Percentiles rank a stretch among this genome's conserved stretches.
Conservation (phyloP, 2,329 filamentous ascomycete genomes). For the Curvularia sp. region DNA sequence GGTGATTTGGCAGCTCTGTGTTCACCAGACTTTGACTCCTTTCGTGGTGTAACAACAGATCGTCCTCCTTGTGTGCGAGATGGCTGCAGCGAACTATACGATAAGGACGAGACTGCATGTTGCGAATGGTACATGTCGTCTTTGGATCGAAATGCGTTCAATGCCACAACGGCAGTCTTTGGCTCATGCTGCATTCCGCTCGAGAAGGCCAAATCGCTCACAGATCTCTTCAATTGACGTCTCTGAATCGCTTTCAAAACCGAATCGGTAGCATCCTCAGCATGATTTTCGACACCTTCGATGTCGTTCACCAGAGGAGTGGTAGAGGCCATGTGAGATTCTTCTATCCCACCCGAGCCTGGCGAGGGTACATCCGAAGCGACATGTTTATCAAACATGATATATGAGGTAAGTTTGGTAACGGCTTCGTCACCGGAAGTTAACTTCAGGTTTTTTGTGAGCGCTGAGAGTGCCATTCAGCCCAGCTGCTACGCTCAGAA, state of each 20-base stretch:
- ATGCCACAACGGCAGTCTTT: not conserved
- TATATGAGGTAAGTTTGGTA: constrained; percentile 13
- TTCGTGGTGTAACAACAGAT: constrained; percentile 21
- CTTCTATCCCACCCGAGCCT: not conserved
- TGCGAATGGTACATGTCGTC: constrained; percentile 3
- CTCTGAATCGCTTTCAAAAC: not conserved
- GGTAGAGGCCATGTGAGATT: not conserved
- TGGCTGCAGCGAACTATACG: not conserved
- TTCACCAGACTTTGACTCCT: constrained; percentile 15
- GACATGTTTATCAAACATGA: constrained; percentile 3
- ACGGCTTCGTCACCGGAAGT: constrained; percentile 11
- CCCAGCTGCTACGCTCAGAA: not conserved
- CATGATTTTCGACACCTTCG: not conserved
- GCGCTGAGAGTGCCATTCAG: not conserved
- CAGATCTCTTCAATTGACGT: constrained; percentile 5
- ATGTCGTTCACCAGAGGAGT: not conserved
- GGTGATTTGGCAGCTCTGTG: constrained; percentile 17
- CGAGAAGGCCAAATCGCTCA: constrained; percentile 4
- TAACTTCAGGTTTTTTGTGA: not conserved
- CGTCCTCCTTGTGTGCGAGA: constrained; percentile 7
- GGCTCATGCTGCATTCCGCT: not conserved
- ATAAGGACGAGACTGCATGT: not conserved
- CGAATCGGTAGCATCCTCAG: not conserved
- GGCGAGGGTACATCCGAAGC: not conserved
- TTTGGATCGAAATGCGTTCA: constrained; percentile 6